A percentile compares a stretch with the other conserved stretches of the same genome.
Conservation (phyloP, 1,284 basidiomycete genomes). For the Ceratobasidium sp. region DNA sequence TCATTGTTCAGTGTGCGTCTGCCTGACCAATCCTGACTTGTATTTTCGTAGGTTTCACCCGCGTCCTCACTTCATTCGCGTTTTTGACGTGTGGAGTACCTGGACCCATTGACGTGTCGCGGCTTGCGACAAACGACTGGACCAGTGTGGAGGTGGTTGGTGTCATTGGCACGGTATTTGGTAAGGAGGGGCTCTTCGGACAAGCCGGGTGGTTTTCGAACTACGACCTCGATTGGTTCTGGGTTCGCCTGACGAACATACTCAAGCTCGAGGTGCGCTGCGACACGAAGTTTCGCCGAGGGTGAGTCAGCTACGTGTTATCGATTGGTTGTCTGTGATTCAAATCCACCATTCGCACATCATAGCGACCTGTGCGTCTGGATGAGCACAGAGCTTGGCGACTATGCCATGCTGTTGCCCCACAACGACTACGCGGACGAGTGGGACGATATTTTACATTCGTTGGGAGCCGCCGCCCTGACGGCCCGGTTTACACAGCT, state of each 20-base stretch:
- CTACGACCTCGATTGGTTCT: slow-evolving; percentile 22
- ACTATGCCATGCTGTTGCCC: slow-evolving; percentile 5
- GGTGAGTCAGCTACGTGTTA: neutral
- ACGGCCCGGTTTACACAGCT: too few species aligned
- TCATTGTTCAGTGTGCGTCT: too few species aligned
- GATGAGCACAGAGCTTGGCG: neutral
- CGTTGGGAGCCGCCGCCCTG: too few species aligned
- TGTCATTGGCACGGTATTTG: neutral
- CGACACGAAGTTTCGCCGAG: neutral
- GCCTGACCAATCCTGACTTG: too few species aligned
- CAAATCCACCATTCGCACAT: too few species aligned
- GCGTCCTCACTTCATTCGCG: too few species aligned
- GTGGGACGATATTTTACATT: neutral
- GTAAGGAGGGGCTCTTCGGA: slow-evolving; percentile 24
- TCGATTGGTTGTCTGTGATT: too few species aligned
- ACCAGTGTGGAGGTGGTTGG: neutral
- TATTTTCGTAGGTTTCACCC: too few species aligned
- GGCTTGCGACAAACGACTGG: too few species aligned
- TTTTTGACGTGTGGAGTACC: too few species aligned
- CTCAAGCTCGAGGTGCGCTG: neutral
- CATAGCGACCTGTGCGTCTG: too few species aligned
- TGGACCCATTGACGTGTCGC: too few species aligned
- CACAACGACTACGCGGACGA: neutral
- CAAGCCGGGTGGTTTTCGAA: slow-evolving; percentile 25
- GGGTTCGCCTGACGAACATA: neutral